Evolutionary conservation across 78 protist genomes (phyloP).

Genomic region (Pigoraptor vietnamica): DNA sequence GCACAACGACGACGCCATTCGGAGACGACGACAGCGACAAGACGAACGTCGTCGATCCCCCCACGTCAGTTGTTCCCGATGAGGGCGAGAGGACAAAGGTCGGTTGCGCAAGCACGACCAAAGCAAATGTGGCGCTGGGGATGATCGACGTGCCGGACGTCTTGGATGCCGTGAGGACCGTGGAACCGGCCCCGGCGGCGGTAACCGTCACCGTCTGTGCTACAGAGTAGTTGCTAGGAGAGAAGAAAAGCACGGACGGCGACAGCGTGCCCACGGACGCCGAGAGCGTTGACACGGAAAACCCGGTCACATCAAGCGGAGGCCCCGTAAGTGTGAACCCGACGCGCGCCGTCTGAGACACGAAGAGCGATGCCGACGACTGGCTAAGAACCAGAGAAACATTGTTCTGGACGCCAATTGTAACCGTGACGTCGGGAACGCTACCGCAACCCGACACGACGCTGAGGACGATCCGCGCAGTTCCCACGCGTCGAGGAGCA

Average conservation of each 20-base stretch:
- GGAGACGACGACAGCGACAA: background rate
- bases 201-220: too few species aligned
- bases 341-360: background rate
- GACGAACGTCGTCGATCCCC: background rate
- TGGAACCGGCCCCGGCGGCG: too few species aligned
- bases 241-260: too few species aligned
- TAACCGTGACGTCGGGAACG: background rate
- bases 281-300: too few species aligned
- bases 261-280: too few species aligned
- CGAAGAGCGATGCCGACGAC: background rate
- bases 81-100: background rate
- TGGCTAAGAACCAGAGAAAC: background rate
- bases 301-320: background rate
- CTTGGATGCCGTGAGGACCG: too few species aligned
- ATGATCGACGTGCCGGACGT: too few species aligned
- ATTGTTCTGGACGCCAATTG: background rate
- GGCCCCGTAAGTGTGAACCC: background rate
- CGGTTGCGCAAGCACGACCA: background rate
- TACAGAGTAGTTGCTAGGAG: too few species aligned
- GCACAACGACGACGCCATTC: background rate
- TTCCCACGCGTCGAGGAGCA: background rate
- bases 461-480: background rate
- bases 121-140: too few species aligned
- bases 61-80: background rate
- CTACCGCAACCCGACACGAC: background rate